Conservation (phyloP, 2,329 filamentous ascomycete genomes). For the Calonectria fujianensis region DNA sequence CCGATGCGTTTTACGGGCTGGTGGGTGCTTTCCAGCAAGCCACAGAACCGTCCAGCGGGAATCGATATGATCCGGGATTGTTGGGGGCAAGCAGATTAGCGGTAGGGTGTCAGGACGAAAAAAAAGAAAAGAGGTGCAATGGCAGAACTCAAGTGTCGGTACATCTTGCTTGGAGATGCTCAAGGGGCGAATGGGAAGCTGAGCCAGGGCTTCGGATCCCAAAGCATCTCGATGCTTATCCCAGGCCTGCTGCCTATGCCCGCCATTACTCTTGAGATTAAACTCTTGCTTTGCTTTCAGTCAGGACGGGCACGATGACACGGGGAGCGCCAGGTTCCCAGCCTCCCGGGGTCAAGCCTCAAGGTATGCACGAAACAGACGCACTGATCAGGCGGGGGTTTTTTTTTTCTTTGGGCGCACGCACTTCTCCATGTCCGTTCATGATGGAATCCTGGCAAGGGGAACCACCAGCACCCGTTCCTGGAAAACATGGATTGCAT, state of each 20-base stretch:
- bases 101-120: conserved; percentile 34
- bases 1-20: conserved; percentile 51
- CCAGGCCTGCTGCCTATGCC: conserved; percentile 19
- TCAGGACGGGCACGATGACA: conserved; percentile 16
- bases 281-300: conserved; percentile 26
- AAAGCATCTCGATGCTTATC: background rate
- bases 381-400: conserved; percentile 38
- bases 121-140: conserved; percentile 42
- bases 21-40: conserved; percentile 50
- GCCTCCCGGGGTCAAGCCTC: background rate
- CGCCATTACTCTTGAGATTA: background rate
- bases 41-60: conserved; percentile 48
- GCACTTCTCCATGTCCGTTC: conserved; percentile 22
- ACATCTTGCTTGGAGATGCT: conserved; percentile 2
- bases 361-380: conserved; percentile 29
- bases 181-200: conserved; percentile 14
- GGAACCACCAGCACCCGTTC: conserved; percentile 7
- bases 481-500: conserved; percentile 31
- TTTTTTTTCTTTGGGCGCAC: conserved; percentile 28
- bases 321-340: conserved; percentile 16
- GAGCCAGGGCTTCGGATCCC: conserved; percentile 37
- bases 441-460: conserved; percentile 10
- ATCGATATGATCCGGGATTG: conserved; percentile 43
- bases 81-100: conserved; percentile 39
- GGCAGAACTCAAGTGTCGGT: conserved; percentile 5